Evolutionary conservation across 805 yeast genomes (phyloP), one percentile per base, ranked within the genome.

Genomic region (Nakazawaea peltata): DNA sequence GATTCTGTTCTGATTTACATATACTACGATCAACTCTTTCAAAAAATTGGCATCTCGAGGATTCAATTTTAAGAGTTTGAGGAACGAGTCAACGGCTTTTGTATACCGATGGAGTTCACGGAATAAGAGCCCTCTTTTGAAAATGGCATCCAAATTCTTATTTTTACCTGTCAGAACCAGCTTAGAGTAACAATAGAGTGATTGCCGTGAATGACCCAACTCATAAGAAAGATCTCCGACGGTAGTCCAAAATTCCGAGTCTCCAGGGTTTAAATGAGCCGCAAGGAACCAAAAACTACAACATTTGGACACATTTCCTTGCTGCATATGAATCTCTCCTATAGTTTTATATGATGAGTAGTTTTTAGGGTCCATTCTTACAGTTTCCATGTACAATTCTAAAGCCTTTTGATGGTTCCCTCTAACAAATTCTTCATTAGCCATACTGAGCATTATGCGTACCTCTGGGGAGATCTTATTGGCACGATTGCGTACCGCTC

Each of bases 321-420:
- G 79, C 34, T 71, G 61, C 37, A 74, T 68, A 44, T 82, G 80
- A 31, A 90, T 82, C 49, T 84, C 95, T 31, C 96, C 97, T 30
- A 87, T 59, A 0, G 94, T 82, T 48, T 82, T 80, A 63, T 88
- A 88, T 0, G 96, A 96, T 30, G 82, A 75, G 53, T 74, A 80
- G 51, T 83, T 81, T 44, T 73, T 72, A 11, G 84, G 79, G 50
- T 87, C 95, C 36, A 77, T 65, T 46, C 78, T 76, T 41, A 90
- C 77, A 10, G 86, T 94, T 41, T 74, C 84, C 44, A 65, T 60
- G 55, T 70, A 88, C 33, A 69, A 51, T 33, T 69, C 58, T 44
- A 73, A 69, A 0, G 94, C 90, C 1, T 59, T 65, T 21, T 67
- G 71, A 14, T 71, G 65, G 46, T 81, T 80, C 32, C 69, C 68